Evolutionary conservation across 2,329 filamentous ascomycete species (phyloP).

Genomic region (Stachybotrys elegans): DNA sequence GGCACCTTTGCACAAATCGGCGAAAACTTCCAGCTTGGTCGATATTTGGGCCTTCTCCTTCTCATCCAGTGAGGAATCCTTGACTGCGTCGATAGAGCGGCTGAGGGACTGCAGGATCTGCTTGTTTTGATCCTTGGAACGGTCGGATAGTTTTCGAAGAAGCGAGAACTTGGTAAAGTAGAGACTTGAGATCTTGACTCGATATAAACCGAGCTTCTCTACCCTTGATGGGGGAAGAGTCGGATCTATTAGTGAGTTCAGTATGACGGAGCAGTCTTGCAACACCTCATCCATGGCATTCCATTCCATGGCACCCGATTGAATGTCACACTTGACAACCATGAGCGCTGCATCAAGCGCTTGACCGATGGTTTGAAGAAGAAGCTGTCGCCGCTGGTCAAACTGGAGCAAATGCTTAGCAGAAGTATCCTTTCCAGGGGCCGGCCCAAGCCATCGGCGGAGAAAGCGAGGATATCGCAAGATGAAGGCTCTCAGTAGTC

Average conservation of each 20-base stretch:
- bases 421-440: slow-evolving; percentile 43
- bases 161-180: slow-evolving; percentile 61
- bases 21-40: slow-evolving; percentile 62
- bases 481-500: slow-evolving; percentile 50
- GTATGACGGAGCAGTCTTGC: slow-evolving; percentile 48
- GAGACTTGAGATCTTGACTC: slow-evolving; percentile 65
- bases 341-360: slow-evolving; percentile 57
- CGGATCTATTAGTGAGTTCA: slow-evolving; percentile 46
- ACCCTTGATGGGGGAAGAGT: slow-evolving; percentile 19
- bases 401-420: slow-evolving; percentile 57
- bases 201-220: slow-evolving; percentile 39
- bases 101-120: slow-evolving; percentile 52
- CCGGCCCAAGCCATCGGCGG: slow-evolving; percentile 56
- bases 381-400: slow-evolving; percentile 52
- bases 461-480: slow-evolving; percentile 56
- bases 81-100: slow-evolving; percentile 59
- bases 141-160: slow-evolving; percentile 38
- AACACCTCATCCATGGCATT: slow-evolving; percentile 51
- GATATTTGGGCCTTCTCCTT: slow-evolving; percentile 55
- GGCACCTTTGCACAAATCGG: slow-evolving; percentile 50
- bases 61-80: slow-evolving; percentile 47
- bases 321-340: slow-evolving; percentile 48
- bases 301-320: slow-evolving; percentile 44
- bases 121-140: slow-evolving; percentile 29
- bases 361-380: slow-evolving; percentile 48